Conservation (phyloP, 164 flowering plant species). For the Buxus sempervirens region DNA sequence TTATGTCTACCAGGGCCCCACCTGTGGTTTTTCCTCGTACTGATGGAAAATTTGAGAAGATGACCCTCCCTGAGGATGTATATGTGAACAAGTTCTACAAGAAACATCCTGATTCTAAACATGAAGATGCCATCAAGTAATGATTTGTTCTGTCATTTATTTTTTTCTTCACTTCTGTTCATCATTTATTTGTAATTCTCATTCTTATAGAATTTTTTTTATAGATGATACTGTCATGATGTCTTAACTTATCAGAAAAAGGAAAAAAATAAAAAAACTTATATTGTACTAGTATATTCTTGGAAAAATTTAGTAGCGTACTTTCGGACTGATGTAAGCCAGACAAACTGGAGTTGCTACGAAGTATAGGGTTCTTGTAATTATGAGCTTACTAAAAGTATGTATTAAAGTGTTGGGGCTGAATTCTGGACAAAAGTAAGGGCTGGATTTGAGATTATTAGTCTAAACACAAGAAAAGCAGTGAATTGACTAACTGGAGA, state of each 20-base stretch:
- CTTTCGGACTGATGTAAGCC: too few relatives aligned
- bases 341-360: too few relatives aligned
- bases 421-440: too few relatives aligned
- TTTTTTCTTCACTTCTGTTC: conserved; percentile 3
- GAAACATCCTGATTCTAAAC: conserved; percentile 64
- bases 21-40: conserved; percentile 77
- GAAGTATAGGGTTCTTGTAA: too few relatives aligned
- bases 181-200: background rate
- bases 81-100: conserved; percentile 63
- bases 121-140: conserved; percentile 80
- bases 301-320: too few relatives aligned
- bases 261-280: too few relatives aligned
- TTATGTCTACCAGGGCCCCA: conserved; percentile 49
- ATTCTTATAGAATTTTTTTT: background rate
- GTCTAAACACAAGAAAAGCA: too few relatives aligned
- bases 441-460: too few relatives aligned
- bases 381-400: too few relatives aligned
- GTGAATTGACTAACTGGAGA: too few relatives aligned
- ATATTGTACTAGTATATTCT: too few relatives aligned
- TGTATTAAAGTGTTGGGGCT: too few relatives aligned
- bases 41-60: conserved; percentile 48
- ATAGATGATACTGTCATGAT: background rate
- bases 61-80: conserved; percentile 77
- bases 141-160: background rate
- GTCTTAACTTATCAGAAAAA: background rate